These are phyloP conservation scores for Pythium sp. DNA, from an alignment of 352 stramenopile species.

Conservation along the genomic window DNA sequence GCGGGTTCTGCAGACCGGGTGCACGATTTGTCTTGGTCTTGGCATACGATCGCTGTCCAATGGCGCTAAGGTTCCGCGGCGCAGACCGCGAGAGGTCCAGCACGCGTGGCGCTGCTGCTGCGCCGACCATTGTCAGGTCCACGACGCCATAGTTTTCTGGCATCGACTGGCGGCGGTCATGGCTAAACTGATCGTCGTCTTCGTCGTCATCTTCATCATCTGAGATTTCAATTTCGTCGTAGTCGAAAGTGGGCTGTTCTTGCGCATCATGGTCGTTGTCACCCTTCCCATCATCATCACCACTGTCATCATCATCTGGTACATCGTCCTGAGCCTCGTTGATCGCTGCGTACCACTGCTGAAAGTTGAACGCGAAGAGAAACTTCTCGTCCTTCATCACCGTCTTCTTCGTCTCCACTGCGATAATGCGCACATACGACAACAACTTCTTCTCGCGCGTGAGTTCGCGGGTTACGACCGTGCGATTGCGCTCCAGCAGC, in stretches of 20 bases:
- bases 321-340: conserved; percentile 1
- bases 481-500: conserved; percentile 39
- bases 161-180: neutral
- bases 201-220: conserved; percentile 20
- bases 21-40: conserved; percentile 1
- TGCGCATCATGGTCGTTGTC: conserved; percentile 12
- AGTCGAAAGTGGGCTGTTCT: conserved; percentile 2
- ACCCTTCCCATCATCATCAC: conserved; percentile 2
- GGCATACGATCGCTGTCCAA: neutral
- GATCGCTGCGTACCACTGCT: conserved; percentile 37
- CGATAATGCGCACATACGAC: conserved; percentile 50
- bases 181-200: neutral
- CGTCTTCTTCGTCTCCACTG: conserved; percentile 25
- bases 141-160: neutral
- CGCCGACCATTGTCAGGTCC: neutral
- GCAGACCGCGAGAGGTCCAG: conserved; percentile 3
- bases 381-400: conserved; percentile 46
- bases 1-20: neutral
- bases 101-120: neutral
- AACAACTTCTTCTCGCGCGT: conserved; percentile 64
- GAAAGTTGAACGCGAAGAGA: conserved; percentile 51
- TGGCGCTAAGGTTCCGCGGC: neutral
- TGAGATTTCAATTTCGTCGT: conserved; percentile 16
- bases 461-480: conserved; percentile 41
- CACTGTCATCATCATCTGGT: conserved; percentile 12